Base-by-base conservation (phyloP, 108 stramenopile species). In the Cyclotella choctawhatcheeana region DNA sequence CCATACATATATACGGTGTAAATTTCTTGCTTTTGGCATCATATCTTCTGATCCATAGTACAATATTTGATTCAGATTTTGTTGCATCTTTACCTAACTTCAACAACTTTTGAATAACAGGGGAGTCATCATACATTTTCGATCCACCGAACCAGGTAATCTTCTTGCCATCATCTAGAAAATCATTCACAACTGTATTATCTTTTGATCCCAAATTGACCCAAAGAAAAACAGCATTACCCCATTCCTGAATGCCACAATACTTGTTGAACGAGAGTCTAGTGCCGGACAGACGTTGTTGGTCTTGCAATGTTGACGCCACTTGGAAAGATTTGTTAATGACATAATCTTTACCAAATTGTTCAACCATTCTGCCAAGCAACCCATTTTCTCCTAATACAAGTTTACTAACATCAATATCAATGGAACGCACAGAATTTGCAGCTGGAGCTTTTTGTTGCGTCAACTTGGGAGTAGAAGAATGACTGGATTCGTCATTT, bases 131-230 rank as follows among this genome's bases (percentile, higher is more conserved):
- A 18, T 83, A 63, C 93, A 92, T 92, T 12, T 77, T 54, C 31
- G 75, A 77, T 18, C 93, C 93, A 16, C 93, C 93, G 69, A 77
- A 94, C 93, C 93, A 94, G 12, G 86, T 86, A 14, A 94, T 77
- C 33, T 77, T 64, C 14, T 66, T 33, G 0, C 82, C 88, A 17
- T 85, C 72, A 26, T 81, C 29, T 6, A 79, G 43, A 65, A 94
- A 94, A 8, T 89, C 88, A 77, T 92, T 92, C 32, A 77, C 64
- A 21, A 44, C 35, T 40, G 20, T 24, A 29, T 44, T 59, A 44
- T 79, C 64, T 27, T 59, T 53, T 1, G 72, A 79, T 50, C 74
- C 73, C 22, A 92, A 40, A 61, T 53, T 50, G 20, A 91, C 84
- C 87, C 88, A 91, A 10, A 91, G 74, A 80, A 89, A 90, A 24